Conservation (phyloP, 805 yeast genomes). For the Candida insectalens region DNA sequence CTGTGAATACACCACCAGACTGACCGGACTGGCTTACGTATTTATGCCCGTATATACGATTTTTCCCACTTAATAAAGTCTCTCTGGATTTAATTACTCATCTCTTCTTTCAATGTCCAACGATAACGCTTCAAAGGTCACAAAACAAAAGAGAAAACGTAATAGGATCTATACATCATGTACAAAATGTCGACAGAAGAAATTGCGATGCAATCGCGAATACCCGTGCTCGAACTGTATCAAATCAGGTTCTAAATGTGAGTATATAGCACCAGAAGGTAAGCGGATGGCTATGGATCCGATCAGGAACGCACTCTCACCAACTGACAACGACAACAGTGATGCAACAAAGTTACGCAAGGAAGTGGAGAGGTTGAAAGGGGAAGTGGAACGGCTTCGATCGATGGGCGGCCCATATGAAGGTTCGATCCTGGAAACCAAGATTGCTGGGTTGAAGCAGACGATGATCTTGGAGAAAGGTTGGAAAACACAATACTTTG, state of each 20-base stretch:
- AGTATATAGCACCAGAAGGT: neutral
- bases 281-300: too few species aligned
- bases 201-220: conserved; percentile 9
- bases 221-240: conserved; percentile 9
- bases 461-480: neutral
- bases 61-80: too few species aligned
- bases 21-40: too few species aligned
- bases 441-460: neutral
- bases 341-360: neutral
- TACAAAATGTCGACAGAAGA: conserved; percentile 6
- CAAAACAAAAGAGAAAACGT: conserved; percentile 4
- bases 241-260: conserved; percentile 2
- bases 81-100: too few species aligned
- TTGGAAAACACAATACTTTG: neutral
- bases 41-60: too few species aligned
- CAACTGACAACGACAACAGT: neutral
- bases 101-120: too few species aligned
- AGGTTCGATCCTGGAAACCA: too few species aligned
- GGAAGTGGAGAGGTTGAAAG: neutral
- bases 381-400: too few species aligned
- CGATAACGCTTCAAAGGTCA: too few species aligned
- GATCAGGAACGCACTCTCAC: too few species aligned
- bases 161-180: conserved; percentile 8
- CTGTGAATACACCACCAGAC: too few species aligned
- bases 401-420: too few species aligned